A percentile compares a stretch with the other conserved stretches of the same genome.
Evolutionary conservation across 1,284 basidiomycete species (phyloP).

Genomic region (Meira miltonrushii): DNA sequence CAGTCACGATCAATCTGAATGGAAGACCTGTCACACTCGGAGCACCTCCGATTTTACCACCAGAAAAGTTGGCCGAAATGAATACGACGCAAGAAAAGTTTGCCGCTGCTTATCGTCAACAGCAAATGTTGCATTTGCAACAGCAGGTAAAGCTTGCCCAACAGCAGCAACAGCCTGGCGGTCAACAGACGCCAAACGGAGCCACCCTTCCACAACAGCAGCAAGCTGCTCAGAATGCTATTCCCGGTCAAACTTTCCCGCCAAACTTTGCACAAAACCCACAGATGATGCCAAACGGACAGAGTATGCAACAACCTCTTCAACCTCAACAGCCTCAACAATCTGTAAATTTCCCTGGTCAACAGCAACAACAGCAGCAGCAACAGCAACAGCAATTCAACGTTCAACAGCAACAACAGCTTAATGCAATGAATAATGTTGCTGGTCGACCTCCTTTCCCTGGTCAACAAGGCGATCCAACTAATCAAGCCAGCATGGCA

Average conservation of each 20-base stretch:
- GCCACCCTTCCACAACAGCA: conserved; percentile 8
- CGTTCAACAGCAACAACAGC: background rate
- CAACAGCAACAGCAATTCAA: background rate
- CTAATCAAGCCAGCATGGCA: background rate
- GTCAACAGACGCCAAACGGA: conserved; percentile 21
- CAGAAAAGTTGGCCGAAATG: conserved; percentile 9
- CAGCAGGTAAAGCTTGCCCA: conserved; percentile 16
- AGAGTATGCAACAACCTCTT: conserved; percentile 9
- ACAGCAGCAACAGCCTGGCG: conserved; percentile 19
- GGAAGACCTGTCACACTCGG: conserved; percentile 1
- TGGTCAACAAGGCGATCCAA: background rate
- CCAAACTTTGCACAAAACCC: background rate
- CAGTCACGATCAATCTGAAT: conserved; percentile 2
- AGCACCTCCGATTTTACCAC: conserved; percentile 8
- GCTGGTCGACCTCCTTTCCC: background rate
- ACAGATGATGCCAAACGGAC: background rate
- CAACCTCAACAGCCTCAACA: conserved; percentile 6
- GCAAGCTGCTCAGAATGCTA: background rate
- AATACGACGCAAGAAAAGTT: conserved; percentile 12
- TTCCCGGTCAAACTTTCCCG: background rate
- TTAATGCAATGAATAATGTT: background rate
- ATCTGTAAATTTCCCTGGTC: background rate
- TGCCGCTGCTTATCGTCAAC: conserved; percentile 3
- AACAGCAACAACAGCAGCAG: background rate
- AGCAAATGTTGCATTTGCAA: conserved; percentile 8